A percentile compares a stretch with the other conserved stretches of the same genome.
Conservation (phyloP, 108 stramenopile species). For the Halocafeteria seosinensis region DNA sequence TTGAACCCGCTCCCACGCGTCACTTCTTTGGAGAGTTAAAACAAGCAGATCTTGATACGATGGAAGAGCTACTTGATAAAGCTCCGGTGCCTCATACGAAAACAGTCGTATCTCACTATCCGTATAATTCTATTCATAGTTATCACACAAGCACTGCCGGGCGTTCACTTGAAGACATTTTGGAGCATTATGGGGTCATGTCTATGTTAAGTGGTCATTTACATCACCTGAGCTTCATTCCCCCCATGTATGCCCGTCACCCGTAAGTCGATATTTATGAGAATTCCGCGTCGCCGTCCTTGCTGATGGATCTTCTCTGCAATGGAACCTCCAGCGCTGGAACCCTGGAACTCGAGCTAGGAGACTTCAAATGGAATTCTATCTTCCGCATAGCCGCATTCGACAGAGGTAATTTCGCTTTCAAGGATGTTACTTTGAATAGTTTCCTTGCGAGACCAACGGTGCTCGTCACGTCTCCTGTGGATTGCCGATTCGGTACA, state of each 20-base stretch:
- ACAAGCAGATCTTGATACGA: neutral
- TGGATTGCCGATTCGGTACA: neutral
- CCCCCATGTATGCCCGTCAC: too few relatives aligned
- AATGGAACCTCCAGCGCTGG: too few relatives aligned
- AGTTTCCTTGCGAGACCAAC: neutral
- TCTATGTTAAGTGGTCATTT: neutral
- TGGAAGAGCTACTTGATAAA: neutral
- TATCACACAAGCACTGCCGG: neutral
- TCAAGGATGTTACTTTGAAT: neutral
- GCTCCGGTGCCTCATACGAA: neutral
- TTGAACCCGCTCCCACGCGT: neutral
- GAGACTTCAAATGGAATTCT: neutral
- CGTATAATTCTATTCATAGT: neutral
- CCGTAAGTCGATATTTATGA: too few relatives aligned
- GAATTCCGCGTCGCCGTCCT: too few relatives aligned
- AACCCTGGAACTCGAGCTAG: neutral
- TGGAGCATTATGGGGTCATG: neutral
- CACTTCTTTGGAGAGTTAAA: neutral
- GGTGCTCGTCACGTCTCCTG: neutral
- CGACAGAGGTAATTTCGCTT: neutral
- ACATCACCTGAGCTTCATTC: too few relatives aligned
- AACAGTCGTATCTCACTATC: neutral
- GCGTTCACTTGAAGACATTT: neutral
- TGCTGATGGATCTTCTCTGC: too few relatives aligned
- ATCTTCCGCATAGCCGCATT: neutral